Conservation (phyloP, 1,139 yeast genomes). For the Candida tetrigidarum region DNA sequence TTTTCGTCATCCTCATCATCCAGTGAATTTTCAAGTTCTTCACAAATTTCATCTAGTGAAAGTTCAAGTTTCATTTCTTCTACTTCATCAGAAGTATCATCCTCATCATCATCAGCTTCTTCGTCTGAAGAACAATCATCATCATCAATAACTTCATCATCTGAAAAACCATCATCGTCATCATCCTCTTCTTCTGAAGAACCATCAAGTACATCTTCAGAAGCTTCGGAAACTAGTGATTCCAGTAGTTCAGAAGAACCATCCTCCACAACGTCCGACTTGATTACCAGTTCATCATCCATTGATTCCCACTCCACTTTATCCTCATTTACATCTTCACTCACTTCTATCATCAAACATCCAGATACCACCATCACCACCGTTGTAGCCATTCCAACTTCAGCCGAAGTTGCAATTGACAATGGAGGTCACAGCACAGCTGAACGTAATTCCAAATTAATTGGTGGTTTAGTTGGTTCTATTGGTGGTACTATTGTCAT, state of each 20-base stretch:
- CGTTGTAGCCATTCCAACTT: slow-evolving; percentile 43
- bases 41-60: slow-evolving; percentile 7
- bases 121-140: slow-evolving; percentile 9
- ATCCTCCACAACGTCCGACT: slow-evolving; percentile 6
- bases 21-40: slow-evolving; percentile 8
- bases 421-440: slow-evolving; percentile 20
- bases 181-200: slow-evolving; percentile 11
- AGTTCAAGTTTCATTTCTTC: slow-evolving; percentile 10
- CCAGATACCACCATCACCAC: slow-evolving; percentile 49
- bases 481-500: slow-evolving; percentile 51
- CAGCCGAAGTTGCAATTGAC: slow-evolving; percentile 19
- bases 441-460: slow-evolving; percentile 39
- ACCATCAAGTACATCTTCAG: slow-evolving; percentile 10
- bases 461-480: slow-evolving; percentile 53
- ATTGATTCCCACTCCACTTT: slow-evolving; percentile 7
- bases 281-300: slow-evolving; percentile 13
- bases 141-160: too few relatives aligned
- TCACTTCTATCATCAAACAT: slow-evolving; percentile 16
- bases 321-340: slow-evolving; percentile 19
- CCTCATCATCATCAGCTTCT: slow-evolving; percentile 11
- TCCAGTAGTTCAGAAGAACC: slow-evolving; percentile 6
- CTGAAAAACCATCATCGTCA: slow-evolving; percentile 8
- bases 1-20: slow-evolving; percentile 11
- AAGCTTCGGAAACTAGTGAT: slow-evolving; percentile 6
- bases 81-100: slow-evolving; percentile 7